These are phyloP conservation scores for Rubus idaeus DNA, from an alignment of 306 rosid species.

Conservation along the genomic window DNA sequence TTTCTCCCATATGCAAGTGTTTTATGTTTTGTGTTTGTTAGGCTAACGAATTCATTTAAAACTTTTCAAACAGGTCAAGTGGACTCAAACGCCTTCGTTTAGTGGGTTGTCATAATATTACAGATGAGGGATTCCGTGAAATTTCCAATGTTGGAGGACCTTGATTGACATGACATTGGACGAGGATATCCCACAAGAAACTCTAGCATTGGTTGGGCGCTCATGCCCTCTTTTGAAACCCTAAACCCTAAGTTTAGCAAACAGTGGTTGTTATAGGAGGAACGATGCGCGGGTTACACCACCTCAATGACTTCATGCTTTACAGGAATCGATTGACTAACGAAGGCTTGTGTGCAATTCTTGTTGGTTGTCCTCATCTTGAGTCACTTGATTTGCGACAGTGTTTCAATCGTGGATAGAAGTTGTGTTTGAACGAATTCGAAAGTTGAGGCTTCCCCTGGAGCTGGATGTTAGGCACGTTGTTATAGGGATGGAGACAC, in stretches of 20 bases:
- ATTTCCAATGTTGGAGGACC: constrained; percentile 53
- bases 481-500: too few relatives aligned
- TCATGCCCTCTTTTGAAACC: constrained; percentile 40
- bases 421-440: constrained; percentile 23
- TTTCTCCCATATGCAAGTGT: neutral
- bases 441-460: too few relatives aligned
- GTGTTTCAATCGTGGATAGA: constrained; percentile 40
- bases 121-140: constrained; percentile 42
- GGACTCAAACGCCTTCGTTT: constrained; percentile 37
- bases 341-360: constrained; percentile 49
- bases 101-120: constrained; percentile 32
- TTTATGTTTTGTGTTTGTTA: neutral
- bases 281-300: constrained; percentile 42
- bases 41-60: neutral
- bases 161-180: constrained; percentile 42
- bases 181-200: constrained; percentile 13
- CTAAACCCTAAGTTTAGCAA: constrained; percentile 41
- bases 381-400: constrained; percentile 53
- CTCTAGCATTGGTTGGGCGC: constrained; percentile 41
- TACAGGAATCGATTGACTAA: constrained; percentile 47
- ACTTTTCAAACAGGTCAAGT: constrained; percentile 38
- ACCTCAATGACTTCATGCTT: constrained; percentile 55
- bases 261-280: constrained; percentile 33
- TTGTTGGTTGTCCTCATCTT: constrained; percentile 51
- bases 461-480: too few relatives aligned